Evolutionary conservation across 768 basidiomycete genomes (phyloP), one percentile per base, ranked within the genome.

Genomic region (Naematelia encephala): DNA sequence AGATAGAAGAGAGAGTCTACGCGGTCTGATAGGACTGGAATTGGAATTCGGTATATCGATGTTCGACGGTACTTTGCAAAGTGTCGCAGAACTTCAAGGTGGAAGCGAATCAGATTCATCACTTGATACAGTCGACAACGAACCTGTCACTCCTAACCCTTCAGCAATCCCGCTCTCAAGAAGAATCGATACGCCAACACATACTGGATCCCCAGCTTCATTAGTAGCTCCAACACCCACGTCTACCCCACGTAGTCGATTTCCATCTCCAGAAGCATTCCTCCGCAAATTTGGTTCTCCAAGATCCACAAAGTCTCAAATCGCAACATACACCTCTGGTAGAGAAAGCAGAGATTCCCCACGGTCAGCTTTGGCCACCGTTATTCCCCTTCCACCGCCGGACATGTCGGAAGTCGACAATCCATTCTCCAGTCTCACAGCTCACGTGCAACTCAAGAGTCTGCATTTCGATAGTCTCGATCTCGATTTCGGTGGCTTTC

Each of bases 381-480:
- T 45, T 1, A 16, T 34, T 30, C 25, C 16, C 14, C 27, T 49
- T 4, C 25, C 27, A 27, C n/a, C 30, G 53, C n/a, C 23, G 23
- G 46, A n/a, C 23, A 26, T 59, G 50, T 48, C 51, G 29, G 57
- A 34, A 3, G 30, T 43, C 30, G 29, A 47, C 11, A 28, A 48
- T 22, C 53, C 28, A 34, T 68, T 57, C 39, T 60, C 57, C 13
- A 60, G 54, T 46, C 45, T 69, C 30, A 47, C 14, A 4, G 45
- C 14, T 14, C 54, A 53, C 1, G 55, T 65, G 8, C 66, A 71
- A 53, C 52, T 71, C 21, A 54, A 57, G 19, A 68, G 67, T 55
- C 43, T 71, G 34, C 64, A 71, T 47, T 71, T 71, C 45, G 69
- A 71, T 23, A 49, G 54, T 53, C 29, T 71, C 8, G 67, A 64